These are phyloP conservation scores for Stereocaulon alpinum DNA, from an alignment of 495 filamentous ascomycete species.

Conservation along the genomic window DNA sequence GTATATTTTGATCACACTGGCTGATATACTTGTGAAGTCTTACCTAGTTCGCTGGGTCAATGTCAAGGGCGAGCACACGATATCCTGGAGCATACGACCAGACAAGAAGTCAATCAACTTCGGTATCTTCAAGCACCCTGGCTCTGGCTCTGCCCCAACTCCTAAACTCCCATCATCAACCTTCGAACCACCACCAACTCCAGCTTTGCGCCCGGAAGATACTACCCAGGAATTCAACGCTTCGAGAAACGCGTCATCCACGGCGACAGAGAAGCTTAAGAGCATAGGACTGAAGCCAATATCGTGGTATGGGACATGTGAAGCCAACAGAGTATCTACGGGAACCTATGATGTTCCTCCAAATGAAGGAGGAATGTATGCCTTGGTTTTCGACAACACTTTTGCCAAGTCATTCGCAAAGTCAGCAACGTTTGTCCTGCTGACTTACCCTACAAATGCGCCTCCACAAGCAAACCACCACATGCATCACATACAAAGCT, in stretches of 20 bases:
- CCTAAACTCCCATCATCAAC: conserved; percentile 43
- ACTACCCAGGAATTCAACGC: conserved; percentile 32
- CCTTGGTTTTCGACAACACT: conserved; percentile 95
- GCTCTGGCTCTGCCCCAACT: conserved; percentile 42
- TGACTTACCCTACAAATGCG: conserved; percentile 79
- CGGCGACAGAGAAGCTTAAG: conserved; percentile 70
- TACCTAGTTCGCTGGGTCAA: conserved; percentile 97
- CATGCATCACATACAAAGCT: conserved; percentile 37
- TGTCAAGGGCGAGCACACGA: conserved; percentile 77
- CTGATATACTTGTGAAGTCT: conserved; percentile 44
- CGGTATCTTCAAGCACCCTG: conserved; percentile 93
- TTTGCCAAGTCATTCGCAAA: conserved; percentile 95
- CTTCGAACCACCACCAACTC: conserved; percentile 36
- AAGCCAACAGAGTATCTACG: conserved; percentile 90
- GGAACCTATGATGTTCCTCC: conserved; percentile 71
- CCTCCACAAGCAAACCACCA: conserved; percentile 72
- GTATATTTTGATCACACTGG: neutral
- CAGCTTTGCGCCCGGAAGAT: conserved; percentile 31
- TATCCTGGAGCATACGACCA: conserved; percentile 95
- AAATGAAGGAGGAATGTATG: conserved; percentile 82
- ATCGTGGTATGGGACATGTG: conserved; percentile 86
- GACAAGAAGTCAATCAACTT: conserved; percentile 97
- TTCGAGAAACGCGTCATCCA: conserved; percentile 42
- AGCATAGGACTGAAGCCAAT: conserved; percentile 77
- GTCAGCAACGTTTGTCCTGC: conserved; percentile 83